phyloP scores from a whole-genome alignment of 805 yeast species.

The Henningerozyma blattae region DNA sequence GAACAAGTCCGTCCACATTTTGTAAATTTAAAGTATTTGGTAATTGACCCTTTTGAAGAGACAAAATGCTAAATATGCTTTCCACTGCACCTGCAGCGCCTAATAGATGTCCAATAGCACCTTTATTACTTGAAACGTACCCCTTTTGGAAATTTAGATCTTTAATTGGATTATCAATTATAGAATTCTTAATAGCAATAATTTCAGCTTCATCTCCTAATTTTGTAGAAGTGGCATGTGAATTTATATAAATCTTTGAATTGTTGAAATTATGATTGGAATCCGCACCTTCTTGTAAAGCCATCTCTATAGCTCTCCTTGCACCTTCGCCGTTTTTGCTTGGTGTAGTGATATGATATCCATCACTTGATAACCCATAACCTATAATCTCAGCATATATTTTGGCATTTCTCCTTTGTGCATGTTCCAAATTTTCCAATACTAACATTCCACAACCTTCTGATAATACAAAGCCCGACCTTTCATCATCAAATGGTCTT shows the following conservation, averaged over 20 bases:
- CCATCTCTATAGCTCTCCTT: conserved; percentile 65
- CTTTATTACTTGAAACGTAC: conserved; percentile 72
- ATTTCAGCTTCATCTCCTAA: conserved; percentile 88
- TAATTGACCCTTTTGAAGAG: conserved; percentile 41
- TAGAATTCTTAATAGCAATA: conserved; percentile 41
- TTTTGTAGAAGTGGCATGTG: conserved; percentile 91
- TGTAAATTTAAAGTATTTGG: conserved; percentile 79
- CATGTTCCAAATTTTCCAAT: conserved; percentile 70
- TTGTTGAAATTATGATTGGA: conserved; percentile 27
- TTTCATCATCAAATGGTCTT: conserved; percentile 69
- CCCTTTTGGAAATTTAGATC: conserved; percentile 12
- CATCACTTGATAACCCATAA: conserved; percentile 88
- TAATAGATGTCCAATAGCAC: conserved; percentile 83
- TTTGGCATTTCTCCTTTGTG: conserved; percentile 45
- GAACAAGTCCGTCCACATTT: conserved; percentile 32
- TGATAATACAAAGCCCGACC: conserved; percentile 85
- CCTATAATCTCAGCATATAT: conserved; percentile 79
- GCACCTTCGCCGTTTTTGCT: conserved; percentile 78
- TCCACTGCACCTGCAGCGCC: conserved; percentile 98
- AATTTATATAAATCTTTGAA: conserved; percentile 70
- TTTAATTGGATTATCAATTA: conserved; percentile 16
- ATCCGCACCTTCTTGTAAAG: conserved; percentile 40
- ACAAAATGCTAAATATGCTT: conserved; percentile 63
- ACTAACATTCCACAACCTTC: conserved; percentile 86
- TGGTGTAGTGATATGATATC: conserved; percentile 89